A percentile compares a stretch with the other conserved stretches of the same genome.
phyloP scores from a whole-genome alignment of 2,329 filamentous ascomycete species.

The Fusarium nodosum region DNA sequence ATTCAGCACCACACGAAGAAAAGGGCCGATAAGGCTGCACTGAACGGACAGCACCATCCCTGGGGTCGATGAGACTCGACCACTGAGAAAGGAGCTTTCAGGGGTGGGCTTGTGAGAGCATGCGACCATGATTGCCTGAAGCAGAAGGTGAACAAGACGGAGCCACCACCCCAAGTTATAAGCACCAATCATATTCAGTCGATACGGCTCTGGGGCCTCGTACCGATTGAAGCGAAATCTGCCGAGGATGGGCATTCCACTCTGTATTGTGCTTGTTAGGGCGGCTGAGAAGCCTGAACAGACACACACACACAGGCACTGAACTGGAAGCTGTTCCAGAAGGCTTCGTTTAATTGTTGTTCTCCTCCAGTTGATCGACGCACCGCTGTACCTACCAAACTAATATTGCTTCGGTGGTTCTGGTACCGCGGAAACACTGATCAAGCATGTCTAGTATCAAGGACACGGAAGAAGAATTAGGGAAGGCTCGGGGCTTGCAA shows the following conservation, averaged over 20 bases:
- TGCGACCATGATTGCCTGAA: conserved; percentile 54
- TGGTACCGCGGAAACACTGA: conserved; percentile 3
- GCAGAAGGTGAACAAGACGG: conserved; percentile 55
- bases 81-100: conserved; percentile 48
- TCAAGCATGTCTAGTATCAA: background rate
- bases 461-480: conserved; percentile 8
- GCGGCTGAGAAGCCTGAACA: conserved; percentile 6
- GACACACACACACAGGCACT: background rate
- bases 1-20: conserved; percentile 37
- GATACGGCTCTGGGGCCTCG: conserved; percentile 48
- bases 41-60: conserved; percentile 42
- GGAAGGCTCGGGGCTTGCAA: conserved; percentile 30
- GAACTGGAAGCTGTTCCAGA: conserved; percentile 48
- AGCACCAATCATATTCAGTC: conserved; percentile 52
- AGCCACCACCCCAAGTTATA: conserved; percentile 50
- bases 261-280: conserved; percentile 2
- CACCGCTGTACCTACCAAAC: background rate
- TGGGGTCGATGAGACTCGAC: conserved; percentile 38
- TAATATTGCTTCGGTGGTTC: background rate
- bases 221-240: conserved; percentile 45
- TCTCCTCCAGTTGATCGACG: conserved; percentile 7
- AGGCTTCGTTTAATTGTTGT: conserved; percentile 46
- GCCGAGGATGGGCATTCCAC: conserved; percentile 46
- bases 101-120: conserved; percentile 51
- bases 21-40: conserved; percentile 48